A percentile compares a stretch with the other conserved stretches of the same genome.
Conservation (phyloP, 805 yeast species). For the Schwanniomyces polymorphus region DNA sequence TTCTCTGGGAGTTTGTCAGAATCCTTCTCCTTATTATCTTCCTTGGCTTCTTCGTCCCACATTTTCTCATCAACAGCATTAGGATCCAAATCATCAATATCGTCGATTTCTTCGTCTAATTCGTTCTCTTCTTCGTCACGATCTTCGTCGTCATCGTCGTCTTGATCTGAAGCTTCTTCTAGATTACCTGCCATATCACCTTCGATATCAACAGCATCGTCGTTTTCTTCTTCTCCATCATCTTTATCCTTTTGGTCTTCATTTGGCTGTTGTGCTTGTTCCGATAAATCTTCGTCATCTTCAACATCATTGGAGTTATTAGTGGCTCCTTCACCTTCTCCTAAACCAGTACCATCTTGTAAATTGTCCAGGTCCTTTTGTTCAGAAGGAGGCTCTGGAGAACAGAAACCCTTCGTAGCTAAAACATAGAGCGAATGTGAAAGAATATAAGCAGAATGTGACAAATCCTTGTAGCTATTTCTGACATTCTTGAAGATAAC, state of each 20-base stretch:
- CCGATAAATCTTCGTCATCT: conserved; percentile 87
- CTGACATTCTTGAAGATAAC: conserved; percentile 45
- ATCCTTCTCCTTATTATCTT: conserved; percentile 77
- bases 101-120: conserved; percentile 85
- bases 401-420: conserved; percentile 84
- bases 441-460: conserved; percentile 64
- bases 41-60: conserved; percentile 94
- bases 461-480: conserved; percentile 49
- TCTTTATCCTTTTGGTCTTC: conserved; percentile 63
- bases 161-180: conserved; percentile 76
- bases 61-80: conserved; percentile 94
- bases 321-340: conserved; percentile 88
- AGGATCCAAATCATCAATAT: conserved; percentile 87
- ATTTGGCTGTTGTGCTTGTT: conserved; percentile 72
- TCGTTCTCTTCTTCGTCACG: conserved; percentile 55
- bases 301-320: conserved; percentile 82
- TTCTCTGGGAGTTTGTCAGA: conserved; percentile 68
- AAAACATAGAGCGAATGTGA: conserved; percentile 55
- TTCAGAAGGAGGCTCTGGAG: conserved; percentile 78
- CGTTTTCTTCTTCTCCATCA: conserved; percentile 68
- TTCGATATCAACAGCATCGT: conserved; percentile 90
- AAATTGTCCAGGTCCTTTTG: conserved; percentile 59
- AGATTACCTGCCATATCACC: conserved; percentile 96
- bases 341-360: conserved; percentile 88
- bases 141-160: conserved; percentile 57